Conservation (phyloP, 768 basidiomycete genomes). For the Lactifluus volemus region DNA sequence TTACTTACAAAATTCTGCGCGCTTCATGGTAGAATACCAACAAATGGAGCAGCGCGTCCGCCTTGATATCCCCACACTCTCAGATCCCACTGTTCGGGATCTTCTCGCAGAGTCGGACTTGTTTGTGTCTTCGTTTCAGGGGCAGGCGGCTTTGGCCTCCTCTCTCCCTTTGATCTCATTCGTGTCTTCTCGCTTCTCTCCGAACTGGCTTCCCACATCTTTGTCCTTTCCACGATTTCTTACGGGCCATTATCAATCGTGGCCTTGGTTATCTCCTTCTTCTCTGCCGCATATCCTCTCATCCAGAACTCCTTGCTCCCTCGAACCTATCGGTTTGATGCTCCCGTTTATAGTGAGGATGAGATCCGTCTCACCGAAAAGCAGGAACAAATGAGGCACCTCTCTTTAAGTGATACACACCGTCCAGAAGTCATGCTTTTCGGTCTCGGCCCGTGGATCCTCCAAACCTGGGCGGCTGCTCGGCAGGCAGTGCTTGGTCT, state of each 20-base stretch:
- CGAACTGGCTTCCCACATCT: constrained; percentile 64
- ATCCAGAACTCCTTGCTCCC: constrained; percentile 52
- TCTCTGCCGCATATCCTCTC: constrained; percentile 53
- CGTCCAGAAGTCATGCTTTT: constrained; percentile 80
- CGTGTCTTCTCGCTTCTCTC: constrained; percentile 62
- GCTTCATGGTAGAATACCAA: constrained; percentile 67
- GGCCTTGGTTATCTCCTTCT: constrained; percentile 49
- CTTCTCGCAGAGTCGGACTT: constrained; percentile 81
- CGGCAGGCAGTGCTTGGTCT: constrained; percentile 50
- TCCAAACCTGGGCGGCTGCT: constrained; percentile 66
- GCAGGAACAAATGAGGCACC: constrained; percentile 64
- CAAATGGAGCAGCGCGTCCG: constrained; percentile 71
- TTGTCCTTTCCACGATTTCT: constrained; percentile 59
- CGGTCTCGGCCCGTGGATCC: constrained; percentile 78
- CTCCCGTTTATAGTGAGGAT: constrained; percentile 39
- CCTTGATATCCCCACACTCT: constrained; percentile 70
- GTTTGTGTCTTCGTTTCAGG: constrained; percentile 74
- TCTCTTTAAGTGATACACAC: constrained; percentile 66
- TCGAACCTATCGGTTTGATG: constrained; percentile 32
- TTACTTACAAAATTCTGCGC: constrained; percentile 63
- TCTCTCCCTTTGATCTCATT: constrained; percentile 74
- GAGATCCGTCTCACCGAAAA: constrained; percentile 60
- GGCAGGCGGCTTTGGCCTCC: constrained; percentile 65
- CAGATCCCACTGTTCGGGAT: constrained; percentile 64
- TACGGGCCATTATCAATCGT: constrained; percentile 43